These are phyloP conservation scores for Zygosaccharomyces sapae DNA, from an alignment of 1,139 yeast species.

Conservation along the genomic window DNA sequence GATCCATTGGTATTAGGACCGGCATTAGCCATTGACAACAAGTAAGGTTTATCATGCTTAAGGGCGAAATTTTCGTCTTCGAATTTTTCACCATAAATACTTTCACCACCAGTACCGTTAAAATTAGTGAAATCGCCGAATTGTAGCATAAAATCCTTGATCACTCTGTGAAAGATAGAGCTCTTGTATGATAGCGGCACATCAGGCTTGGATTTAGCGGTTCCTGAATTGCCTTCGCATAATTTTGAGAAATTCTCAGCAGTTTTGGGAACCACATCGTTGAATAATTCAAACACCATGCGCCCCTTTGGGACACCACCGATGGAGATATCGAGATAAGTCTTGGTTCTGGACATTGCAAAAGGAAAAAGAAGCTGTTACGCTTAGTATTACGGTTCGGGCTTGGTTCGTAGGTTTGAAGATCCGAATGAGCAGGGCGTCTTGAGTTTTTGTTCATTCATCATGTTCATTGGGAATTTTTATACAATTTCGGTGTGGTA, in stretches of 20 bases:
- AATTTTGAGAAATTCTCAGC: conserved; percentile 89
- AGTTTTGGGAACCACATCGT: conserved; percentile 85
- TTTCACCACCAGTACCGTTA: conserved; percentile 90
- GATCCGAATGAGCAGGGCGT: no score
- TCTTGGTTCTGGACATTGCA: conserved; percentile 48
- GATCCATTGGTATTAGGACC: conserved; percentile 96
- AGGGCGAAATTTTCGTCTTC: conserved; percentile 84
- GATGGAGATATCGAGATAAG: conserved; percentile 70
- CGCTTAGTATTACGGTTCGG: neutral
- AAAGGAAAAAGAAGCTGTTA: neutral
- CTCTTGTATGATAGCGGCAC: conserved; percentile 71
- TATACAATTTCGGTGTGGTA: conserved; percentile 4
- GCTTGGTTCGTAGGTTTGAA: no score
- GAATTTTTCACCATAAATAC: conserved; percentile 91
- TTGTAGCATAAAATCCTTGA: conserved; percentile 86
- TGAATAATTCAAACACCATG: conserved; percentile 68
- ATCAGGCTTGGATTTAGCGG: conserved; percentile 49
- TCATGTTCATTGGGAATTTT: neutral
- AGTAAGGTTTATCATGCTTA: conserved; percentile 77
- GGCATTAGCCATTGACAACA: conserved; percentile 93
- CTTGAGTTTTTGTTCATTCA: no score
- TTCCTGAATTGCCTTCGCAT: conserved; percentile 86
- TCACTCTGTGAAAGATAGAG: conserved; percentile 85
- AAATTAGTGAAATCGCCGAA: conserved; percentile 95
- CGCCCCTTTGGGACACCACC: conserved; percentile 66